Evolutionary conservation across 2,329 filamentous ascomycete species (phyloP).

Genomic region (Botryotinia globosa): DNA sequence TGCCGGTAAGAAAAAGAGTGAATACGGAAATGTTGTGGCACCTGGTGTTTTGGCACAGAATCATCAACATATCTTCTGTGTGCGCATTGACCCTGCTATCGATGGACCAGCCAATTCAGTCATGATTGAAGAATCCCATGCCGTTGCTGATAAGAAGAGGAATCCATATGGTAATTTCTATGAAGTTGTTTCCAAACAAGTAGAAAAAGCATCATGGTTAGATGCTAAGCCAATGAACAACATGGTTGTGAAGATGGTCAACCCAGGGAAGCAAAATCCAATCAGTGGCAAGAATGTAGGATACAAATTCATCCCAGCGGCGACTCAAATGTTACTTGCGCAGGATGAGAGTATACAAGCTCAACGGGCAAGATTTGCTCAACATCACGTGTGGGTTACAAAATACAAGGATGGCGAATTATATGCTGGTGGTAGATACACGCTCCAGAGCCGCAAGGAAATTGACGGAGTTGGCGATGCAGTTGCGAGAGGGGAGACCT

Average conservation of each 20-base stretch:
- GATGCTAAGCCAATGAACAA: slow-evolving; percentile 48
- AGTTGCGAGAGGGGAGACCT: slow-evolving; percentile 80
- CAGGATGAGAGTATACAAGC: slow-evolving; percentile 80
- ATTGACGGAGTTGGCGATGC: slow-evolving; percentile 53
- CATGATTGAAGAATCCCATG: slow-evolving; percentile 52
- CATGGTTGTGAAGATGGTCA: slow-evolving; percentile 84
- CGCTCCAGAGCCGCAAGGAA: slow-evolving; percentile 36
- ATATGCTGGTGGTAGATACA: slow-evolving; percentile 38
- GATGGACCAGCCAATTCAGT: slow-evolving; percentile 54
- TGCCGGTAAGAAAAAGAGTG: slow-evolving; percentile 46
- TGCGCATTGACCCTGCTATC: slow-evolving; percentile 55
- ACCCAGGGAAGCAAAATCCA: slow-evolving; percentile 74
- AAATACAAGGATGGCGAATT: slow-evolving; percentile 61
- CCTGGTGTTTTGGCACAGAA: slow-evolving; percentile 58
- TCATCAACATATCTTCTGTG: slow-evolving; percentile 57
- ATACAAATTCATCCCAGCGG: slow-evolving; percentile 85
- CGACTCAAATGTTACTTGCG: slow-evolving; percentile 75
- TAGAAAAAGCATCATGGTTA: slow-evolving; percentile 43
- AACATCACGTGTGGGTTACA: slow-evolving; percentile 85
- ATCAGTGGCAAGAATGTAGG: slow-evolving; percentile 78
- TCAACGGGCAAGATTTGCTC: slow-evolving; percentile 84
- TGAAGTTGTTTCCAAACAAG: slow-evolving; percentile 44
- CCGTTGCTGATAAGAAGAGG: slow-evolving; percentile 43
- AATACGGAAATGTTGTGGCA: slow-evolving; percentile 60
- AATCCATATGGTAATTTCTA: slow-evolving; percentile 56